Base-by-base conservation (phyloP, 1,284 basidiomycete genomes). In the Lignosus rhinocerotis region DNA sequence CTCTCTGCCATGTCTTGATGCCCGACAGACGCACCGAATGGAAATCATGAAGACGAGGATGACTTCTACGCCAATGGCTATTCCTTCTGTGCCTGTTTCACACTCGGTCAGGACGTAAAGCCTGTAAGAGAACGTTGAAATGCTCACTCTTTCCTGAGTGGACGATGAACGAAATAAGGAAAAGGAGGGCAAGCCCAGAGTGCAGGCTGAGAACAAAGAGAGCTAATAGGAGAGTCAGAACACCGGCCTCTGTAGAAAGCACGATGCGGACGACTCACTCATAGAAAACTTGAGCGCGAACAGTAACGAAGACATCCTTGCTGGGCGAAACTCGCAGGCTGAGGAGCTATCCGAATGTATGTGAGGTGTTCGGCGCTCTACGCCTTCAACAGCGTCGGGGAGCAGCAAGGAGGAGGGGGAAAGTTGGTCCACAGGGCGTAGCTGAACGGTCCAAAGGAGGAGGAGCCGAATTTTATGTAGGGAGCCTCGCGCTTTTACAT, bases 221-320 rank as follows among this genome's bases (percentile, higher is more conserved):
- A 43, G 54, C 60, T 62, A 45, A 2, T 14, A 6, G 5, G 8
- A 17, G 19, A 32, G 42, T 56, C 34, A 53, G 38, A 25, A n/a
- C 12, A 41, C 41, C 11, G 16, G 7, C 39, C 41, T 7, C 16
- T 17, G 2, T 6, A 33, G 16, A 17, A 6, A 41, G 8, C 10
- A 30, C 25, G 1, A 33, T 6, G 31, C 8, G 41, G 2, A 16
- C 9, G 8, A 56, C 60, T 56, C 46, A 58, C 60, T 53, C 51
- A 58, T 50, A 10, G 51, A 56, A 39, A 62, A 62, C 56, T 62
- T 58, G 19, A 62, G 30, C 42, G 54, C 60, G 38, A 62, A 62
- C 9, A 48, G 41, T 38, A 62, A 47, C 43, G 53, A 53, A 33
- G 53, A 38, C 60, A 62, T 62, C 47, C 44, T 54, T 51, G 53